Evolutionary conservation across 169 alveolate genomes (phyloP).

Genomic region (Perkinsus chesapeaki): DNA sequence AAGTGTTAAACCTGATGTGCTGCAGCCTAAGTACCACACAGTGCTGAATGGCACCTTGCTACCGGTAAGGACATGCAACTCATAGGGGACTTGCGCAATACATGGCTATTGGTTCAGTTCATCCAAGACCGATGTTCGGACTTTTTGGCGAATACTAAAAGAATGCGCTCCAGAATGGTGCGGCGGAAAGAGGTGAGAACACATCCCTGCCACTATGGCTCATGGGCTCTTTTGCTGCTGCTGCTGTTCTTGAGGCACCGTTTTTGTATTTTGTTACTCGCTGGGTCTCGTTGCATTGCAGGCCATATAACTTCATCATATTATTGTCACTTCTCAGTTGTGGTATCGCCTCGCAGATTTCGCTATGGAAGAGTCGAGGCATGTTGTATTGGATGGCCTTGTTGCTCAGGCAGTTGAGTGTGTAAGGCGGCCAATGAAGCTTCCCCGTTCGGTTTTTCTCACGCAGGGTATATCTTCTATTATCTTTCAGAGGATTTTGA

Average conservation of each 20-base stretch:
- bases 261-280: too few relatives aligned
- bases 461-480: not conserved
- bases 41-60: not conserved
- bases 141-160: not conserved
- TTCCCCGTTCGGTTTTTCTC: not conserved
- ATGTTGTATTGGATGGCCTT: not conserved
- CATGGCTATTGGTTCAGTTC: not conserved
- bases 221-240: too few relatives aligned
- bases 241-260: too few relatives aligned
- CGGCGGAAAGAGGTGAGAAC: not conserved
- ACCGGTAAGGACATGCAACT: not conserved
- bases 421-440: not conserved
- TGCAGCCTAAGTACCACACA: not conserved
- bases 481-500: not conserved
- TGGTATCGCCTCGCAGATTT: not conserved
- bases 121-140: not conserved
- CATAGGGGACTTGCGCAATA: not conserved
- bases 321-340: not conserved
- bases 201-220: too few relatives aligned
- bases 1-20: not conserved
- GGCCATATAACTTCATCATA: too few relatives aligned
- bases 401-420: not conserved
- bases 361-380: not conserved
- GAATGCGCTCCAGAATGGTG: not conserved
- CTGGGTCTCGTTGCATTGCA: too few relatives aligned